Evolutionary conservation across 768 basidiomycete species (phyloP).

Genomic region (Tylopilus subfusipes): DNA sequence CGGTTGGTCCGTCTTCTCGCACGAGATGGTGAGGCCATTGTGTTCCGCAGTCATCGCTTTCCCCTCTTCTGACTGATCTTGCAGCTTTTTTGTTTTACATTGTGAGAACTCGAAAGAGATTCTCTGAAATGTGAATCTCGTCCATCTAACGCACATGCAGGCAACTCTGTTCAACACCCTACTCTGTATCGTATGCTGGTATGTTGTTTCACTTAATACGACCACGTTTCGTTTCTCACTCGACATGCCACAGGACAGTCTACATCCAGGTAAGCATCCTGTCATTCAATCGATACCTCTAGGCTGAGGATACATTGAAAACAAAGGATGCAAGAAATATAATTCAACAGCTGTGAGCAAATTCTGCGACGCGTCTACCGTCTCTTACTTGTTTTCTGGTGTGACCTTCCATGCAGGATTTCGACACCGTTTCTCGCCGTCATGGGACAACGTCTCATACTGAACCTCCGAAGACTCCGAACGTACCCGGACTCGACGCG

Average conservation of each 20-base stretch:
- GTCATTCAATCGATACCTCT: background rate
- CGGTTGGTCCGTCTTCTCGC: slow-evolving; percentile 13
- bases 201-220: background rate
- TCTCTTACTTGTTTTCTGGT: background rate
- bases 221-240: background rate
- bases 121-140: background rate
- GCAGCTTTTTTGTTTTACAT: slow-evolving; percentile 18
- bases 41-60: background rate
- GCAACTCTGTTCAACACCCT: slow-evolving; percentile 4
- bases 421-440: slow-evolving; percentile 10
- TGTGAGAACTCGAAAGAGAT: background rate
- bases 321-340: slow-evolving; percentile 18
- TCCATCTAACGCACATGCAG: background rate
- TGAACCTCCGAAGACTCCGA: slow-evolving; percentile 17
- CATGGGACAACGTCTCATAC: slow-evolving; percentile 24
- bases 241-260: slow-evolving; percentile 2
- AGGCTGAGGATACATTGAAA: background rate
- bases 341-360: slow-evolving; percentile 8
- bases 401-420: background rate
- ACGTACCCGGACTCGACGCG: background rate
- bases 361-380: background rate
- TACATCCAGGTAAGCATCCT: slow-evolving; percentile 9
- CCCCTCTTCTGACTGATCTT: background rate
- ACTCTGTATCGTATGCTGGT: slow-evolving; percentile 14
- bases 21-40: slow-evolving; percentile 24